Conservation (phyloP, 1,284 basidiomycete genomes). For the Trichosporon sp. region DNA sequence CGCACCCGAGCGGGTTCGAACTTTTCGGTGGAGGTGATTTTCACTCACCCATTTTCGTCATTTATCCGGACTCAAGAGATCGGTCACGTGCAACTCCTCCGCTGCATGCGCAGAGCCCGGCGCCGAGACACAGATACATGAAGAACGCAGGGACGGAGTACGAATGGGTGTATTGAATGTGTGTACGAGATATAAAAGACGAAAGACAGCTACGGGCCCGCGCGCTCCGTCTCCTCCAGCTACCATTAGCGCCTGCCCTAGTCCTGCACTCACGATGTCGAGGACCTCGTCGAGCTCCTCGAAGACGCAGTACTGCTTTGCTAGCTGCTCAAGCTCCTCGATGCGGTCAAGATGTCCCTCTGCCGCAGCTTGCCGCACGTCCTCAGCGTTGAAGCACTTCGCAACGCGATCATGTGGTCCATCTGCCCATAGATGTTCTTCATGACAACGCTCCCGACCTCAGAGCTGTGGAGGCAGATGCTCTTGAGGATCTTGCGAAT, state of each 20-base stretch:
- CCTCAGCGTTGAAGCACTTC: background rate
- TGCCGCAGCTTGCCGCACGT: background rate
- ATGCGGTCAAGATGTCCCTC: background rate
- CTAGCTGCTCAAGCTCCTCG: background rate
- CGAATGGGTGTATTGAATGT: background rate
- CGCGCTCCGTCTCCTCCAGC: background rate
- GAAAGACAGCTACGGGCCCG: background rate
- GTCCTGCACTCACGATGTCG: background rate
- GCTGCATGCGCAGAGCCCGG: too few species aligned
- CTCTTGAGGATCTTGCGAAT: conserved; percentile 21
- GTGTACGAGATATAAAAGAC: background rate
- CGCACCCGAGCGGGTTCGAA: background rate
- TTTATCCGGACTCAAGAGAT: background rate
- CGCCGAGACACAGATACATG: background rate
- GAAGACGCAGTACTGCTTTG: background rate
- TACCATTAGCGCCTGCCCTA: background rate
- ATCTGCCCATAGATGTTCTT: background rate
- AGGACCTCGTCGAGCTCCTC: background rate
- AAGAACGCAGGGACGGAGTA: background rate
- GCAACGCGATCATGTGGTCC: background rate
- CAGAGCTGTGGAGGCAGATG: conserved; percentile 5
- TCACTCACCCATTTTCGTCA: background rate
- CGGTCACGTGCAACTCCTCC: background rate
- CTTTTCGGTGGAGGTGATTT: background rate
- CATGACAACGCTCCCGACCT: background rate